Base-by-base conservation (phyloP, 257 asterid genomes). In the Voacanga thouarsii region DNA sequence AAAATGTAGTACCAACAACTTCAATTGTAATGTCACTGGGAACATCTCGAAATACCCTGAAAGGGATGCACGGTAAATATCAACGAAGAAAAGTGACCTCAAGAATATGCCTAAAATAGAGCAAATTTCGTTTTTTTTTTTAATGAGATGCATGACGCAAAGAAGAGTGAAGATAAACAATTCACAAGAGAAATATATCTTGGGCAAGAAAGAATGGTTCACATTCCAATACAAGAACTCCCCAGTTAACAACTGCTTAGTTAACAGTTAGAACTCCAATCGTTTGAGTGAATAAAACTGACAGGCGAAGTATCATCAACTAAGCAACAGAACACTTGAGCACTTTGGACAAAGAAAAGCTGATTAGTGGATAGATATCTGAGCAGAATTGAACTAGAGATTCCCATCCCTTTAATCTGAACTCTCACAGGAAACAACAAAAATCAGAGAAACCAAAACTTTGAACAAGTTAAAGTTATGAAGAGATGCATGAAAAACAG, bases 21-120 rank as follows among this genome's bases (percentile, higher is more conserved):
- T 93, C 92, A 44, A 96, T 90, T 3, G 87, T 83, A 80, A 96
- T 90, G 80, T 96, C 99, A 78, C 98, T 93, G 9, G 97, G 97
- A 79, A 96, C 98, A 77, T 96, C 99, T 80, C 88, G 91, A 84
- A 92, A 96, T 68, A 89, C 96, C 98, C 98, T 93, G 83, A 56
- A 59, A 76, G 80, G 18, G 14, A 33, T 7, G 18, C 9, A 39
- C 6, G 24, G 28, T 66, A 8, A 44, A 8, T 7, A 67, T 68
- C 53, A 68, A 41, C 18, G 23, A 41, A 63, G 19, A 55, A 28
- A 11, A 3, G 68, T 28, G 69, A 63, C 18, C 39, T 24, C 67
- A 10, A 60, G 18, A 24, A 60, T 10, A 24, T 23, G 19, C 33
- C 37, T 28, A 63, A 68, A 41, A 3, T 39, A 18, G 33, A 41